Evolutionary conservation across 2,329 filamentous ascomycete genomes (phyloP).

Genomic region (Neonectria coccinea): DNA sequence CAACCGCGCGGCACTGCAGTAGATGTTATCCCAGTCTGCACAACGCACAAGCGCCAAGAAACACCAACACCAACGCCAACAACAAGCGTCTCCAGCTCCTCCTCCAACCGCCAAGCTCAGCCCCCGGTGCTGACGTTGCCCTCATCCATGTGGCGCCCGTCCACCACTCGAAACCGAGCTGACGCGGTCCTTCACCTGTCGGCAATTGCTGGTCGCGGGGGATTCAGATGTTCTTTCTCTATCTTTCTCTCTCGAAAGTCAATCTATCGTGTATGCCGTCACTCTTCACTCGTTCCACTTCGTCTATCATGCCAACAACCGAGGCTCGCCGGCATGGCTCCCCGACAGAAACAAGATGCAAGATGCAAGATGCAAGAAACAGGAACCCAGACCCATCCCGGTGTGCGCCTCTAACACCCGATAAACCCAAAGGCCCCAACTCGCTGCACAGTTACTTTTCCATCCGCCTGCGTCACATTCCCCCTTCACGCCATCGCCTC

Average conservation of each 20-base stretch:
- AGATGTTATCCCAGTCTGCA: not conserved
- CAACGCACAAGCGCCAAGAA: not conserved
- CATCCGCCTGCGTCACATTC: constrained; percentile 18
- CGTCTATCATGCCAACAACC: constrained; percentile 20
- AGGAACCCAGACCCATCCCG: not conserved
- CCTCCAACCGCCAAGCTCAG: constrained; percentile 30
- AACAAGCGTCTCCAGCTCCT: not conserved
- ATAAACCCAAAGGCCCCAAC: constrained; percentile 23
- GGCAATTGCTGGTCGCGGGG: constrained; percentile 15
- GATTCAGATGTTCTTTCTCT: constrained; percentile 8
- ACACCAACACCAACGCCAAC: not conserved
- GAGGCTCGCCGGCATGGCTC: not conserved
- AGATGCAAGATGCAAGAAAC: constrained; percentile 5
- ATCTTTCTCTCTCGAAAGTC: not conserved
- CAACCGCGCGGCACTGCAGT: not conserved
- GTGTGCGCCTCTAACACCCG: constrained; percentile 8
- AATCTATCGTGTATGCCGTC: constrained; percentile 15
- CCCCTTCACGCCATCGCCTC: constrained; percentile 8
- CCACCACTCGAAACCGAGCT: constrained; percentile 10
- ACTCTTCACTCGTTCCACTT: not conserved
- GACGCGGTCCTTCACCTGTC: constrained; percentile 18
- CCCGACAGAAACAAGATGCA: constrained; percentile 8
- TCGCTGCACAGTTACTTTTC: constrained; percentile 1
- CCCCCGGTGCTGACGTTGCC: constrained; percentile 35
- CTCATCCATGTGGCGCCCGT: constrained; percentile 10